Conservation (phyloP, 257 asterid genomes). For the Marsdenia floribunda region DNA sequence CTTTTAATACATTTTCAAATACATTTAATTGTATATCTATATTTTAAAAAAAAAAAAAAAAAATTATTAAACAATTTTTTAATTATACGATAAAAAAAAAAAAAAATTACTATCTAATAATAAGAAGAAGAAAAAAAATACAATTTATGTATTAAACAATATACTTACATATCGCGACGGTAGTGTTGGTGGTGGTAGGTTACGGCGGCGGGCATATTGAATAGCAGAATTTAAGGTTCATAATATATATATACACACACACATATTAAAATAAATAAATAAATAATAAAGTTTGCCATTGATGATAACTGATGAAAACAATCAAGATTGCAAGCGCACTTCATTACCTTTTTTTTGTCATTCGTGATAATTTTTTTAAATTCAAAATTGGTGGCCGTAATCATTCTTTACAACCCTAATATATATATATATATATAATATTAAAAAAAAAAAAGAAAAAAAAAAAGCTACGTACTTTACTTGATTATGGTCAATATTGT, state of each 20-base stretch:
- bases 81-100: too few species aligned
- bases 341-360: neutral
- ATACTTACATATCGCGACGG: too few species aligned
- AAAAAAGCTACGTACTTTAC: constrained; percentile 3
- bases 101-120: too few species aligned
- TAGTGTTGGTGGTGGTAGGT: neutral
- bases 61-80: too few species aligned
- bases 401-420: constrained; percentile 3
- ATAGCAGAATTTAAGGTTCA: constrained; percentile 4
- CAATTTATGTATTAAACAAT: too few species aligned
- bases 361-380: constrained; percentile 3
- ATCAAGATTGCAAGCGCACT: neutral
- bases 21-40: too few species aligned
- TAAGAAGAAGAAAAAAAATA: too few species aligned
- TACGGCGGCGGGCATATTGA: neutral
- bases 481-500: neutral
- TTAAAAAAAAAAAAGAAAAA: neutral
- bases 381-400: constrained; percentile 6
- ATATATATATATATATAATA: too few species aligned
- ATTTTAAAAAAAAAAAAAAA: too few species aligned
- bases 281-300: neutral
- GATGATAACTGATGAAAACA: neutral
- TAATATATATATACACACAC: neutral
- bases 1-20: too few species aligned
- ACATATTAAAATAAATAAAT: neutral